Conservation (phyloP, 2,329 filamentous ascomycete genomes). For the Lachnellula willkommii region DNA sequence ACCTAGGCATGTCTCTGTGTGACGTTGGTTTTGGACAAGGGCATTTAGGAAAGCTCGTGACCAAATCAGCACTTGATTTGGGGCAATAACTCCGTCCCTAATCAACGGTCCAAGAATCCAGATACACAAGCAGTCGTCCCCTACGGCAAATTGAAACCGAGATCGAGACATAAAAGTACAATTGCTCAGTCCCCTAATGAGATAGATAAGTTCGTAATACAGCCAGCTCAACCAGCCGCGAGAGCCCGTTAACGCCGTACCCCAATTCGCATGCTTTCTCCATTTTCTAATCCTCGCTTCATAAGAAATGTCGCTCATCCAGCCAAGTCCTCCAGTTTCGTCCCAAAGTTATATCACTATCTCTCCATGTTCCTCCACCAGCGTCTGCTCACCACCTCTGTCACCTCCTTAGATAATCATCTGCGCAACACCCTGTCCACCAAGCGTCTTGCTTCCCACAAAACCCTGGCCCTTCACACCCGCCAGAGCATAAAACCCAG, state of each 20-base stretch:
- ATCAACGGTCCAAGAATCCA: neutral
- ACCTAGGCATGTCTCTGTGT: neutral
- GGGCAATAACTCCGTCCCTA: neutral
- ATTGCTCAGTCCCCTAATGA: conserved; percentile 1
- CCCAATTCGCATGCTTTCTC: conserved; percentile 19
- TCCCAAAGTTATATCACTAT: neutral
- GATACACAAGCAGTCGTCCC: neutral
- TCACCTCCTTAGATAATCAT: conserved; percentile 77
- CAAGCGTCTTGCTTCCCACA: conserved; percentile 90
- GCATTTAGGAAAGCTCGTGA: neutral
- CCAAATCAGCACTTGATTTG: neutral
- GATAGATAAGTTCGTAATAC: conserved; percentile 14
- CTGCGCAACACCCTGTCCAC: conserved; percentile 87
- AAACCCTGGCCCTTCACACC: conserved; percentile 80
- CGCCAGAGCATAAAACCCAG: conserved; percentile 73
- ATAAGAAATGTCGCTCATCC: neutral
- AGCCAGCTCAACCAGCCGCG: conserved; percentile 17
- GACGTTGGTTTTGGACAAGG: neutral
- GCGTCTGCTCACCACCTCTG: neutral
- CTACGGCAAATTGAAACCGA: neutral
- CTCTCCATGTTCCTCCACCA: neutral
- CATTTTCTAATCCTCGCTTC: conserved; percentile 9
- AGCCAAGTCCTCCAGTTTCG: no score
- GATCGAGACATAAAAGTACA: conserved; percentile 22
- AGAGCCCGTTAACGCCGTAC: conserved; percentile 18